Base-by-base conservation (phyloP, 805 yeast genomes). In the Teunomyces lycoperdinae region DNA sequence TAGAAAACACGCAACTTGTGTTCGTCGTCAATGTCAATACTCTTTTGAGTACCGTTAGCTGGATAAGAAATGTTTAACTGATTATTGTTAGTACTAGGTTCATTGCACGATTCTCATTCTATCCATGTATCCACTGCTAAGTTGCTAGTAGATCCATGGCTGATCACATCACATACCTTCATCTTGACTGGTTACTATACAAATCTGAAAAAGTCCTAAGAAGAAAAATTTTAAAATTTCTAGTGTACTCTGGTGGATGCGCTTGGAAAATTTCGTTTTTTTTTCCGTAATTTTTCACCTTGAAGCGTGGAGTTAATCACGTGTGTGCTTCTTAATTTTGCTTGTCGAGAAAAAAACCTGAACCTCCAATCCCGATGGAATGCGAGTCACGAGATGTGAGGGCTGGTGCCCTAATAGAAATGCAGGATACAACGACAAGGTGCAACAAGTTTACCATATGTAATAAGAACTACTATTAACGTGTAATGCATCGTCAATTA, bases 1-100 rank as follows among this genome's bases (percentile, higher is more conserved):
- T 89, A 91, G 83, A 94, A 91, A 75, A 83, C 89, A 77, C 97
- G 94, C 76, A 92, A 83, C 76, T 94, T 91, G 86, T 91, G 98
- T 79, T 94, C 99, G 74, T 94, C 99, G 73, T 94, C 99, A 70
- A 94, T 89, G 63, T 94, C 98, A 76, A 92, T 80, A 79, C 88
- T 78, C 84, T 94, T 94, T 80, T 94, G 97, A 70, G 99, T 87
- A 85, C 99, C 99, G 89, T 94, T 95, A 78, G 96, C 92, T 82
- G 99, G 99, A 85, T 87, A 94, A 75, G 99, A 88, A 81, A 94
- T 92, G 87, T 94, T 94, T 79, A 94, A 91, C 97, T 91, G 28
- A 33, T 13, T 20, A 27, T 31, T 43, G 53, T 49, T 50, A 49
- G 54, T 49, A 50, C 32, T 10, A 9, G 6, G 28, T 26, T 38